These are phyloP conservation scores for Bocquillonia castaneifolia DNA, from an alignment of 441 rosid genomes.

Conservation along the genomic window DNA sequence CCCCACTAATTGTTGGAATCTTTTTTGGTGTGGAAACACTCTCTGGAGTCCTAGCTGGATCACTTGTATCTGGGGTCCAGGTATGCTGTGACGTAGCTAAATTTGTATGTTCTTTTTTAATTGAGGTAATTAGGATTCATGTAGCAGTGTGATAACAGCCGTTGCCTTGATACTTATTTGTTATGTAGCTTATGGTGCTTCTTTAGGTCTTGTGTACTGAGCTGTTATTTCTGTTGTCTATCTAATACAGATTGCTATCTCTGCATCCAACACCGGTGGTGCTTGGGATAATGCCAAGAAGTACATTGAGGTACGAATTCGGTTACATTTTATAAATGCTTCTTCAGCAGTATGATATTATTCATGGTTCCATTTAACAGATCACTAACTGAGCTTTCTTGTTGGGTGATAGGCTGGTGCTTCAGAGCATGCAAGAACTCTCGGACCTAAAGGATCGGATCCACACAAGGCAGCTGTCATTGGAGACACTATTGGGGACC, in stretches of 20 bases:
- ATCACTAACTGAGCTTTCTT: background rate
- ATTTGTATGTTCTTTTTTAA: background rate
- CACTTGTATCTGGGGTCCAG: conserved; percentile 71
- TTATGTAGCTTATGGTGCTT: background rate
- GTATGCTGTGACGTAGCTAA: conserved; percentile 20
- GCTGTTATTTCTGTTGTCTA: background rate
- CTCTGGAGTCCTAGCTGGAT: conserved; percentile 65
- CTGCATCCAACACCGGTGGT: conserved; percentile 62
- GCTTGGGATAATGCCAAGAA: conserved; percentile 75
- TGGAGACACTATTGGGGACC: conserved; percentile 65
- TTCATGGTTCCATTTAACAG: background rate
- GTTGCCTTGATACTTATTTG: background rate
- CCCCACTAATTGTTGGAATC: conserved; percentile 63
- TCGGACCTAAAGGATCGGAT: conserved; percentile 63
- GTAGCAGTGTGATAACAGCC: background rate
- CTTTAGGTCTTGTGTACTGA: background rate
- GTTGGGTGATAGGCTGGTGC: conserved; percentile 45
- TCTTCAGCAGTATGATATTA: background rate
- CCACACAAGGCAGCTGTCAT: conserved; percentile 64
- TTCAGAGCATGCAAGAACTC: conserved; percentile 53
- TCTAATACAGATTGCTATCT: conserved; percentile 46
- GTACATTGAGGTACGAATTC: conserved; percentile 49
- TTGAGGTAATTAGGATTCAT: background rate
- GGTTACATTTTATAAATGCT: background rate
- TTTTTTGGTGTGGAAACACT: conserved; percentile 69